A percentile compares a stretch with the other conserved stretches of the same genome.
phyloP scores from a whole-genome alignment of 2,329 filamentous ascomycete genomes.

The Monosporascus sp. region DNA sequence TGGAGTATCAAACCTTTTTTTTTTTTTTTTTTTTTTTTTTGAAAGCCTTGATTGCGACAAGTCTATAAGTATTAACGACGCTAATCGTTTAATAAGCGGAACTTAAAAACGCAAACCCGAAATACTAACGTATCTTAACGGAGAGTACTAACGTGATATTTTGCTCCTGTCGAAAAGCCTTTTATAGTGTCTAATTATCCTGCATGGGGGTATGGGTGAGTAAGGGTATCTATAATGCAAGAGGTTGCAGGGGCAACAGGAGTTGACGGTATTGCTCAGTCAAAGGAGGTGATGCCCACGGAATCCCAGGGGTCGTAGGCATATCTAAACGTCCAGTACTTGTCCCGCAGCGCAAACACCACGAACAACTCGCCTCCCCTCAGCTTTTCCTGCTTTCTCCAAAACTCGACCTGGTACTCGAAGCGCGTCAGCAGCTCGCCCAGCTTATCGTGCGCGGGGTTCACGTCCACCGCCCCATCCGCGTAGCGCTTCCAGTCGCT shows the following conservation, averaged over 20 bases:
- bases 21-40: too few relatives aligned
- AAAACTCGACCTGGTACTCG: slow-evolving; percentile 2
- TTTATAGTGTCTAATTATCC: too few relatives aligned
- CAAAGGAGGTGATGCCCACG: background rate
- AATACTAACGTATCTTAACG: too few relatives aligned
- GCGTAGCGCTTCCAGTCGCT: background rate
- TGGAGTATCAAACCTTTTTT: too few relatives aligned
- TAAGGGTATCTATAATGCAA: background rate
- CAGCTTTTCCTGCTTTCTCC: slow-evolving; percentile 3
- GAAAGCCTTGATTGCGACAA: too few relatives aligned
- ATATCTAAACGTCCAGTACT: background rate
- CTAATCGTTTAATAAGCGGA: too few relatives aligned
- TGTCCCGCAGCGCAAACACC: slow-evolving; percentile 4
- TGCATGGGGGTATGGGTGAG: background rate
- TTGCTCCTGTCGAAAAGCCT: too few relatives aligned
- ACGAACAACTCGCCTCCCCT: background rate
- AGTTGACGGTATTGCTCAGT: background rate
- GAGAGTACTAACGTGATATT: too few relatives aligned
- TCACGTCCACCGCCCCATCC: background rate
- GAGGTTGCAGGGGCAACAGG: background rate
- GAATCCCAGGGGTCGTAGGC: background rate
- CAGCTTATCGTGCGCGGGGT: slow-evolving; percentile 4
- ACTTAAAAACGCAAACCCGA: too few relatives aligned
- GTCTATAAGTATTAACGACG: too few relatives aligned
- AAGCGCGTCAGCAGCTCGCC: slow-evolving; percentile 8